These are phyloP conservation scores for Diplodia mutila DNA, from an alignment of 2,329 filamentous ascomycete genomes.

Conservation along the genomic window DNA sequence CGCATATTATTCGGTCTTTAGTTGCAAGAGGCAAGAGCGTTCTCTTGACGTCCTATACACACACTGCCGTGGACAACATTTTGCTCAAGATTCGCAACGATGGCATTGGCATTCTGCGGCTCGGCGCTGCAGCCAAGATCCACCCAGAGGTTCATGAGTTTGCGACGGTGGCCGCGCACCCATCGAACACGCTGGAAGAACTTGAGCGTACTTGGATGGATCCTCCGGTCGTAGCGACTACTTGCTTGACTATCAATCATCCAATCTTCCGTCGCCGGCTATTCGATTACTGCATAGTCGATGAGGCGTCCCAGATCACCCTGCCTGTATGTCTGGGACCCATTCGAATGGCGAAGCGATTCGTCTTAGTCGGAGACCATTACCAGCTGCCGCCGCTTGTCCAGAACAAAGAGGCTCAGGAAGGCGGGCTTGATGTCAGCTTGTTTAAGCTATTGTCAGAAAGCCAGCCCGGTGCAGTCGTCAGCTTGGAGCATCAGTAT, in stretches of 20 bases:
- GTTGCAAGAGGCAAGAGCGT: slow-evolving; percentile 90
- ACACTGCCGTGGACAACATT: slow-evolving; percentile 98
- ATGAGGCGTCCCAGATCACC: slow-evolving; percentile 97
- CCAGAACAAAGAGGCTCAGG: slow-evolving; percentile 83
- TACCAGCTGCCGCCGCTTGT: slow-evolving; percentile 94
- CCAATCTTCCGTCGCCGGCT: slow-evolving; percentile 82
- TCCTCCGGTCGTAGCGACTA: slow-evolving; percentile 89
- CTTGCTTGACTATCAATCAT: slow-evolving; percentile 90
- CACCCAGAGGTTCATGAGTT: slow-evolving; percentile 87
- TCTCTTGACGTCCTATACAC: slow-evolving; percentile 91
- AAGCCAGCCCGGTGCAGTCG: slow-evolving; percentile 81
- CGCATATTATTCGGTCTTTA: slow-evolving; percentile 91
- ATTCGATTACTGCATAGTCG: slow-evolving; percentile 98
- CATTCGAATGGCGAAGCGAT: slow-evolving; percentile 88
- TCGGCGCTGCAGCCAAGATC: slow-evolving; percentile 83
- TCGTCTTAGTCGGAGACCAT: slow-evolving; percentile 95
- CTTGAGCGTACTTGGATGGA: slow-evolving; percentile 82
- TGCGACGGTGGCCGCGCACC: slow-evolving; percentile 74
- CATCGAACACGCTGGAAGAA: slow-evolving; percentile 78
- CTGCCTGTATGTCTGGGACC: slow-evolving; percentile 92
- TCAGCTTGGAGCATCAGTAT: slow-evolving; percentile 93
- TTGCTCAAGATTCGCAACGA: slow-evolving; percentile 85
- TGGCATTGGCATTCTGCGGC: slow-evolving; percentile 76
- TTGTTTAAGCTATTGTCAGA: slow-evolving; percentile 94
- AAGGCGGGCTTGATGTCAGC: slow-evolving; percentile 87